Evolutionary conservation across 306 rosid genomes (phyloP), one percentile per base, ranked within the genome.

Genomic region (Castanea mollissima): DNA sequence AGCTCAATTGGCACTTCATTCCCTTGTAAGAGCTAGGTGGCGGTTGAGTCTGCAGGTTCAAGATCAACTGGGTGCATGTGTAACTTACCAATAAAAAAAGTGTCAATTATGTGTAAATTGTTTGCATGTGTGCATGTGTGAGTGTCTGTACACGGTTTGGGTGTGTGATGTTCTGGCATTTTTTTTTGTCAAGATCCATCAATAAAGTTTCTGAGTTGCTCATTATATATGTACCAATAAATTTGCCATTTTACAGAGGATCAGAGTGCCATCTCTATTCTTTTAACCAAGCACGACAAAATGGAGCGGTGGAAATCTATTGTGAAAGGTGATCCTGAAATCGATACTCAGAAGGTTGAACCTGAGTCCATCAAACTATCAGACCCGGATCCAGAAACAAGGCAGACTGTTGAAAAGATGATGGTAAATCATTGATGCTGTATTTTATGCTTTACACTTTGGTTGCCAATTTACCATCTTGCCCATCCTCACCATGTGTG

Each of bases 221-320:
- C 15, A 73, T 32, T 54, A 4, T 16, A 27, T 27, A 55, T 55
- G 55, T 80, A 25, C 68, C 23, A 41, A 20, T 38, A 15, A 59
- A 15, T 64, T 27, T 64, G 20, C n/a, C 54, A 64, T 86, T 29
- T 81, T 90, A 78, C 94, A 96, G 98, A 96, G 97, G 99, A 96
- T 81, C 96, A 93, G 76, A 90, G 70, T 68, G 29, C 86, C 20
- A 0, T 96, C 76, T 89, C 96, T 63, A 88, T 96, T 83, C 98
- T 96, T 54, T 86, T 96, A 87, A 96, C 99, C 74, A 91, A 96
- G 86, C 96, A 88, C 71, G 88, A 96, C 82, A 97, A 93, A 83
- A 88, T 96, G 98, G 97, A 90, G 74, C 93, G 99, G 99, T 96
- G 99, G 99, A 96, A 89, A 78, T 80, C 84, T 82, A 63, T 96